A percentile compares a stretch with the other conserved stretches of the same genome.
Evolutionary conservation across 2,329 filamentous ascomycete genomes (phyloP).

Genomic region (Fusarium lateritium): DNA sequence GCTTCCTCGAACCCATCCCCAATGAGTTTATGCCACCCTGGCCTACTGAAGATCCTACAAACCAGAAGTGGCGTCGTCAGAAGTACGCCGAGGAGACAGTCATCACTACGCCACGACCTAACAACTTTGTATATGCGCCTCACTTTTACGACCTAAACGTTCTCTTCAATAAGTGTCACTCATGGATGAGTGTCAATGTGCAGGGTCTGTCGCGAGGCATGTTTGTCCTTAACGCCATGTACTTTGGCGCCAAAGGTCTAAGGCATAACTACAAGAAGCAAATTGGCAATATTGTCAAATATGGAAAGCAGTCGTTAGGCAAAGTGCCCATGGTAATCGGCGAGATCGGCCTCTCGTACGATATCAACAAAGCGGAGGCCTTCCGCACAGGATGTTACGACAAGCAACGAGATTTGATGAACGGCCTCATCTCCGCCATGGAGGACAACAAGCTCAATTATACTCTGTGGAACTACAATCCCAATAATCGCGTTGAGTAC

Average conservation of each 20-base stretch:
- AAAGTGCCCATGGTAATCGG: conserved; percentile 56
- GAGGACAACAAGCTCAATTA: conserved; percentile 57
- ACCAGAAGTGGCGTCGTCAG: conserved; percentile 28
- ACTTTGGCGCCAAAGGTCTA: conserved; percentile 57
- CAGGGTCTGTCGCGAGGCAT: conserved; percentile 58
- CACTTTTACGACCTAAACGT: conserved; percentile 62
- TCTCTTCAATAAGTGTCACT: conserved; percentile 55
- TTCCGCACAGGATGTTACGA: conserved; percentile 58
- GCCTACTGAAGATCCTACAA: conserved; percentile 39
- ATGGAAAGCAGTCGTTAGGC: conserved; percentile 53
- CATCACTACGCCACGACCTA: conserved; percentile 48
- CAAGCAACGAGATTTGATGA: conserved; percentile 57
- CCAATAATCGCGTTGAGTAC: conserved; percentile 55
- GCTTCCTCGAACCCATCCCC: conserved; percentile 59
- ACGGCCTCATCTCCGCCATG: conserved; percentile 58
- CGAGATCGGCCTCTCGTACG: conserved; percentile 59
- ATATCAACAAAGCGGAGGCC: conserved; percentile 56
- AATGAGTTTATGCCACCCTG: conserved; percentile 60
- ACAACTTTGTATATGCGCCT: conserved; percentile 58
- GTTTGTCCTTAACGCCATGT: conserved; percentile 59
- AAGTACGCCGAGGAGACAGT: conserved; percentile 50
- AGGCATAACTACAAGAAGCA: conserved; percentile 58
- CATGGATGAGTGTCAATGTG: conserved; percentile 58
- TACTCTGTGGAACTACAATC: conserved; percentile 60
- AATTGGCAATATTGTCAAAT: conserved; percentile 54